Conservation (phyloP, 805 yeast genomes). For the Limtongia smithiae region DNA sequence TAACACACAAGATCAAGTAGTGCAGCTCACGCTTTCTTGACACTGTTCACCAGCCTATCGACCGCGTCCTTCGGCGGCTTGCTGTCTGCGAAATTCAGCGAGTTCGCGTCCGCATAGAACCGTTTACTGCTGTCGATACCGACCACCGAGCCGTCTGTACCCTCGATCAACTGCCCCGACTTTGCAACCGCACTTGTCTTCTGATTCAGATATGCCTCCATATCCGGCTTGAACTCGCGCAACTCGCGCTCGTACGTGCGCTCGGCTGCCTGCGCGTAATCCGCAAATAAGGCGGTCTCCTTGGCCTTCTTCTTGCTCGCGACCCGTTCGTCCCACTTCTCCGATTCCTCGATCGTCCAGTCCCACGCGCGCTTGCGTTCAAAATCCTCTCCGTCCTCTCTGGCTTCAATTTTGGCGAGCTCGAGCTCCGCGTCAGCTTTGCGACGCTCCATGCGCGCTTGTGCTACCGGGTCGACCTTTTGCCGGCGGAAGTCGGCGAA, state of each 20-base stretch:
- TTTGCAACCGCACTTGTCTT: constrained; percentile 34
- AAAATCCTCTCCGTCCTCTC: constrained; percentile 41
- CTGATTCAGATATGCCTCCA: constrained; percentile 45
- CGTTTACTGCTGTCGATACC: constrained; percentile 24
- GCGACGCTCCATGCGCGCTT: constrained; percentile 32
- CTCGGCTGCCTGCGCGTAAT: constrained; percentile 56
- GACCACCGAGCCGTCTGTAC: constrained; percentile 18
- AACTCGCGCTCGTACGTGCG: constrained; percentile 56
- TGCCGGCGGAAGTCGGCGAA: constrained; percentile 27
- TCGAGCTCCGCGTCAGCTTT: constrained; percentile 42
- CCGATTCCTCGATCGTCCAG: constrained; percentile 62
- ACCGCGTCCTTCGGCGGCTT: constrained; percentile 42
- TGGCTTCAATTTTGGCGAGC: constrained; percentile 39
- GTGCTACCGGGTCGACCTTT: constrained; percentile 22
- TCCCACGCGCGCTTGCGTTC: constrained; percentile 49
- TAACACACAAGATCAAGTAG: not conserved
- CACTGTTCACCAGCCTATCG: constrained; percentile 33
- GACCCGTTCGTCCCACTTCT: constrained; percentile 53
- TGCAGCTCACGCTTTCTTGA: constrained; percentile 32
- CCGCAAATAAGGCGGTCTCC: constrained; percentile 43
- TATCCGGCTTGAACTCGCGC: constrained; percentile 39
- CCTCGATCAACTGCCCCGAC: constrained; percentile 33
- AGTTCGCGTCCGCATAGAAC: constrained; percentile 12
- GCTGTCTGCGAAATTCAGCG: constrained; percentile 33
- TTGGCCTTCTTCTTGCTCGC: constrained; percentile 35